Percentiles rank a stretch among this genome's conserved stretches.
phyloP scores from a whole-genome alignment of 805 yeast species.

The Dipodascus albidus region DNA sequence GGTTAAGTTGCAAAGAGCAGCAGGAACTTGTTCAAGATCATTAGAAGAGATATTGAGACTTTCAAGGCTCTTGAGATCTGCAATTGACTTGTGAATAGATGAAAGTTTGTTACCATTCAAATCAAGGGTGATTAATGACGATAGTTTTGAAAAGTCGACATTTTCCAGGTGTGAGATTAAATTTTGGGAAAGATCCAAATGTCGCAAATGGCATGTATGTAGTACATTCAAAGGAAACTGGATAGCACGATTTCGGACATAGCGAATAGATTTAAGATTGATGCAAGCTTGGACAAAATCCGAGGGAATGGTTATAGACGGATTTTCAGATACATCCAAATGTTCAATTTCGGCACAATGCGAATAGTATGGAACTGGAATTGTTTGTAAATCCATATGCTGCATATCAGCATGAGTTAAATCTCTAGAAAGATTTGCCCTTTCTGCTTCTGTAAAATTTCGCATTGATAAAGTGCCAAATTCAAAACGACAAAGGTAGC shows the following conservation, averaged over 20 bases:
- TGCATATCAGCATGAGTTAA: slow-evolving; percentile 64
- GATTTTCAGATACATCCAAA: slow-evolving; percentile 76
- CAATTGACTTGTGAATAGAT: slow-evolving; percentile 49
- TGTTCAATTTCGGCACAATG: slow-evolving; percentile 72
- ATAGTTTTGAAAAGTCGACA: slow-evolving; percentile 40
- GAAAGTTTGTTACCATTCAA: slow-evolving; percentile 68
- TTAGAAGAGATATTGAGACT: slow-evolving; percentile 74
- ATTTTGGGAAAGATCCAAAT: slow-evolving; percentile 69
- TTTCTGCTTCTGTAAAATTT: slow-evolving; percentile 56
- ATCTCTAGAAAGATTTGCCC: slow-evolving; percentile 47
- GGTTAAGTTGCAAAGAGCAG: slow-evolving; percentile 44
- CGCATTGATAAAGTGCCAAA: slow-evolving; percentile 53
- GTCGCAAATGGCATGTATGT: slow-evolving; percentile 53
- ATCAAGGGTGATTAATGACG: slow-evolving; percentile 44
- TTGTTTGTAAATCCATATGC: slow-evolving; percentile 65
- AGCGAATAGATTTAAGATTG: slow-evolving; percentile 54
- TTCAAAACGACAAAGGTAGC: slow-evolving; percentile 71
- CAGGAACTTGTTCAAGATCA: slow-evolving; percentile 43
- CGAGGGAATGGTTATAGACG: slow-evolving; percentile 69
- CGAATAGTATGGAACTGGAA: slow-evolving; percentile 73
- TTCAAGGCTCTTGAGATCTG: slow-evolving; percentile 39
- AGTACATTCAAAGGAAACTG: slow-evolving; percentile 67
- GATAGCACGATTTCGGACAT: slow-evolving; percentile 62
- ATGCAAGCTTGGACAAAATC: slow-evolving; percentile 78
- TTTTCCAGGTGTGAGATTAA: slow-evolving; percentile 41